Evolutionary conservation across 768 basidiomycete species (phyloP), one percentile per base, ranked within the genome.

Genomic region (Suillus occidentalis): DNA sequence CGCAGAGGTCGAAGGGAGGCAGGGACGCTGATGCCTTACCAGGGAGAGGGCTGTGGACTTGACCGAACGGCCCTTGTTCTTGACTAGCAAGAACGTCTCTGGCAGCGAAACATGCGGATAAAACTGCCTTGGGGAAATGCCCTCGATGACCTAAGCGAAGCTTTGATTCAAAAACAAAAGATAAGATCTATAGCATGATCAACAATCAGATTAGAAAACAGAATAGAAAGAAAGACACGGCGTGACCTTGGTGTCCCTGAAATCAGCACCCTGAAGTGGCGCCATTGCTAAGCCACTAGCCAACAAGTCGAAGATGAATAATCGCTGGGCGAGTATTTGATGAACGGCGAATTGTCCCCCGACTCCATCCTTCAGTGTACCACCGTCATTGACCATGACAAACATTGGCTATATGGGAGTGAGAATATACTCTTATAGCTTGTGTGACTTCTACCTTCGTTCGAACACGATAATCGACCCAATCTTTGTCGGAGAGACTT

Each of bases 191-290:
- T 8, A 18, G 37, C n/a, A 37, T 8, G 34, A 25, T 18, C 31
- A 20, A 36, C 61, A 10, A 12, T 55, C 40, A 12, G 18, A 36
- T 36, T 16, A 63, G 49, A 63, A 50, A 49, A 53, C 47, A 37
- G 14, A 5, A 28, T 6, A 20, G 20, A 10, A 31, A 37, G n/a
- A 25, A 31, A 45, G 5, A 7, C 52, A 20, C 4, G 25, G 57
- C 16, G 74, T 22, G 18, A 85, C 90, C 80, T 90, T 90, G 0
- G 84, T 84, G 68, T 90, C 88, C 49, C 82, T 81, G 67, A 87
- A 89, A 67, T 85, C 84, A 1, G 83, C 79, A 0, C 84, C 85
- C 40, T 80, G 79, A 22, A 91, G 74, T 9, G 84, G 72, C 0
- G 84, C 79, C 7, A 88, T 79, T 0, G 87, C 76, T 14, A 89